Evolutionary conservation across 495 filamentous ascomycete species (phyloP), one percentile per base, ranked within the genome.

Genomic region (Thermothielavioides terrestris): DNA sequence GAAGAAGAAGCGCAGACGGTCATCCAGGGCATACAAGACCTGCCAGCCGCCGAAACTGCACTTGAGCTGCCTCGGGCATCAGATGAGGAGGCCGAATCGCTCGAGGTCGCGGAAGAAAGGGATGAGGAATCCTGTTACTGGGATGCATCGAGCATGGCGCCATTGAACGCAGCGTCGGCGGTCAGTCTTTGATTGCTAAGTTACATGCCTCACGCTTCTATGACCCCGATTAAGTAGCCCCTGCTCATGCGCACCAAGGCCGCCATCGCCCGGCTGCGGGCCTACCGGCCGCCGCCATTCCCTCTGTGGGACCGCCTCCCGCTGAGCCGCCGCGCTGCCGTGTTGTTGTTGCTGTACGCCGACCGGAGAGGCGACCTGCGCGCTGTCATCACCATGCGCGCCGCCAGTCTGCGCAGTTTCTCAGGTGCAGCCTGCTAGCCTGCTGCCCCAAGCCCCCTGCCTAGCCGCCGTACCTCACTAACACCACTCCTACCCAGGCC

Each of bases 301-400:
- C 67, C 73, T 18, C 58, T 67, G 52, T 80, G 76, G 76, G 72
- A 77, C 48, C 61, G 62, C 21, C 71, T 89, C 8, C 88, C 88
- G 8, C 60, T 87, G 26, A 78, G 75, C 47, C 73, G 86, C 39
- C 77, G 89, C 18, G 89, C 89, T 18, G 87, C 89, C 12, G 89
- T 95, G 15, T 64, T 95, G 49, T 71, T 95, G 22, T 77, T 95
- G 47, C 78, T 95, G 0, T 95, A 89, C 63, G 85, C 87, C 27
- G 89, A 94, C 61, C 72, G 75, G 15, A 67, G 73, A 31, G 89
- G 89, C 9, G 84, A 91, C 37, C 67, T 95, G 25, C 71, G 82
- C 35, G 83, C 94, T 8, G 88, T 95, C 17, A 77, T 96, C 46
- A 96, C 89, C 21, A 88, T 95, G 67, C 79, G 89, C 50, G 84